Evolutionary conservation across 371 early-diverging fungal genomes (phyloP).

Genomic region (Furculomyces boomerangus): DNA sequence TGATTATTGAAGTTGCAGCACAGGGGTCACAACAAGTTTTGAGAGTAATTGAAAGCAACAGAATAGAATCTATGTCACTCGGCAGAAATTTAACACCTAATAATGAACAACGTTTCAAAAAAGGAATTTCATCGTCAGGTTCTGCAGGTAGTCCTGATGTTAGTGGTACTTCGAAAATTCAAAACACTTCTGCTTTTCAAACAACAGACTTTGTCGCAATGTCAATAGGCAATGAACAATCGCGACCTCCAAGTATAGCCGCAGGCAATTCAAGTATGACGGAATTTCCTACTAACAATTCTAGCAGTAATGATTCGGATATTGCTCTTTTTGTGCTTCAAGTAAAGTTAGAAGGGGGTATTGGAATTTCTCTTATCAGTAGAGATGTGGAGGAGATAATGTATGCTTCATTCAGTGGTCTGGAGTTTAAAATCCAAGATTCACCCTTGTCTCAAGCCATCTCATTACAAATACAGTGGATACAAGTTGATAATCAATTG

Average conservation of each 20-base stretch:
- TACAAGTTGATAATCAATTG: slow-evolving; percentile 90
- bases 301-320: too few relatives aligned
- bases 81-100: too few relatives aligned
- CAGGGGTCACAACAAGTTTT: slow-evolving; percentile 70
- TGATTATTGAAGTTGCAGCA: slow-evolving; percentile 71
- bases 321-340: slow-evolving; percentile 36
- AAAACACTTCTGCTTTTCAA: neutral
- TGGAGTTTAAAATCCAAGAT: slow-evolving; percentile 55
- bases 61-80: too few relatives aligned
- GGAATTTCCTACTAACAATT: too few relatives aligned
- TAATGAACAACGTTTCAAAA: too few relatives aligned
- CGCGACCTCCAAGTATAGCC: neutral
- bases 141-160: too few relatives aligned
- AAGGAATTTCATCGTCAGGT: too few relatives aligned
- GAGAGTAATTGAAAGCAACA: slow-evolving; percentile 26
- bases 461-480: slow-evolving; percentile 63
- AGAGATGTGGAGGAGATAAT: slow-evolving; percentile 50
- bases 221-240: neutral
- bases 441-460: slow-evolving; percentile 53
- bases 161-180: neutral
- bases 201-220: neutral
- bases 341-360: slow-evolving; percentile 53
- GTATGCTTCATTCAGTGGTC: slow-evolving; percentile 55
- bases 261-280: neutral
- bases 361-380: slow-evolving; percentile 79